Conservation (phyloP, 169 alveolate species). For the Babesia bigemina region DNA sequence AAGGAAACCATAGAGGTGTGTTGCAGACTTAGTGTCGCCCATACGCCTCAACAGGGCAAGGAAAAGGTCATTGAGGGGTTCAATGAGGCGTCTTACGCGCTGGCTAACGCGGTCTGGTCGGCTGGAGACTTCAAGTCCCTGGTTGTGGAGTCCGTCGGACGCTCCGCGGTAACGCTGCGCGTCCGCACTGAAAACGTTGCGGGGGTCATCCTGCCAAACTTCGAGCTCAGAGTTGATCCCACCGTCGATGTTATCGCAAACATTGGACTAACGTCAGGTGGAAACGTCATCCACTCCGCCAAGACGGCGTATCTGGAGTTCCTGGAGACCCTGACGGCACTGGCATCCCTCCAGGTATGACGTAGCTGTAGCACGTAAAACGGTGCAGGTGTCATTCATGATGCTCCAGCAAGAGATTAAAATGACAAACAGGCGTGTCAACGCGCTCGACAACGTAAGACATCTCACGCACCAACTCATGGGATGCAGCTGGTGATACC, state of each 20-base stretch:
- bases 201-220: slow-evolving; percentile 93
- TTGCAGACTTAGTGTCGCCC: slow-evolving; percentile 5
- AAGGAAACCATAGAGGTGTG: slow-evolving; percentile 87
- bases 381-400: slow-evolving; percentile 84
- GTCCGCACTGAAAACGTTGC: slow-evolving; percentile 92
- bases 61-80: slow-evolving; percentile 87
- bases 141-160: slow-evolving; percentile 89
- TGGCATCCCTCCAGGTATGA: slow-evolving; percentile 92
- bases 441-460: slow-evolving; percentile 91
- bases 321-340: slow-evolving; percentile 83
- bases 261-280: slow-evolving; percentile 83
- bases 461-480: neutral
- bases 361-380: neutral
- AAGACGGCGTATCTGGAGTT: slow-evolving; percentile 78
- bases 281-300: slow-evolving; percentile 82
- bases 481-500: slow-evolving; percentile 88
- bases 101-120: slow-evolving; percentile 94
- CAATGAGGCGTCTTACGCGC: slow-evolving; percentile 88
- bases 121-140: slow-evolving; percentile 91
- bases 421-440: slow-evolving; percentile 94
- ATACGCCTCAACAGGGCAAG: slow-evolving; percentile 68
- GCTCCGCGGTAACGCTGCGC: slow-evolving; percentile 89
- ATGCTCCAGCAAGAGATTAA: slow-evolving; percentile 94
- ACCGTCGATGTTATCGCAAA: slow-evolving; percentile 82
- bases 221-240: slow-evolving; percentile 87